Base-by-base conservation (phyloP, 306 rosid genomes). In the Citrullus amarus region DNA sequence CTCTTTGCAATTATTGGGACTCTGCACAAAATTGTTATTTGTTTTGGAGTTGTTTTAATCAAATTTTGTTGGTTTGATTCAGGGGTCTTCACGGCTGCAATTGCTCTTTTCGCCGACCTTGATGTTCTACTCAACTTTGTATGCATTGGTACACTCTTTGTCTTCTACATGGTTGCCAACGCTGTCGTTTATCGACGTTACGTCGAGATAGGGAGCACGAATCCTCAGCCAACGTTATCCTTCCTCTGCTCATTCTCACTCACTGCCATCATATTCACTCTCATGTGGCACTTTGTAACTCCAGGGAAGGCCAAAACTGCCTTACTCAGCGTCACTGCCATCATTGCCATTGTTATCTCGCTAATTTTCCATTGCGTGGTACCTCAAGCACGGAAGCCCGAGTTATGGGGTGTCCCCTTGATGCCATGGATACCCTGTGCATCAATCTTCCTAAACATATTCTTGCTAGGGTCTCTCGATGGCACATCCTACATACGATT, bases 111-210 rank as follows among this genome's bases (percentile, higher is more conserved):
- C 88, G 88, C 91, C 25, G 97, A 94, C 56, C 86, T 92, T 2
- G 51, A 86, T 38, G 87, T 94, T 74, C 96, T 94, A 20, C 92
- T 94, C 71, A 83, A 88, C 83, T 88, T 92, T 4, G 96, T 92
- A 50, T 88, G 97, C 44, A 94, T 94, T 16, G 97, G 98, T n/a
- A 94, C 98, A 7, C 97, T 94, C 39, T 90, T 92, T 59, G 98
- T 94, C n/a, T 94, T 92, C 68, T 94, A 90, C 92, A 92, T 94
- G 98, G 98, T 94, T 78, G 95, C 96, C 48, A 94, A 91, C 57
- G 98, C 97, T 6, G 95, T 92, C 78, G 85, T 94, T 41, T 94
- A 87, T 60, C 84, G 97, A 75, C 96, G 98, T 2, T 94, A 94
- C 44, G 96, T 92, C 16, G 85, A 44, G 2, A 78, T 81, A 25